A percentile compares a stretch with the other conserved stretches of the same genome.
These are phyloP conservation scores for Penicillium verrucosum DNA, from an alignment of 2,329 filamentous ascomycete genomes.

Conservation along the genomic window DNA sequence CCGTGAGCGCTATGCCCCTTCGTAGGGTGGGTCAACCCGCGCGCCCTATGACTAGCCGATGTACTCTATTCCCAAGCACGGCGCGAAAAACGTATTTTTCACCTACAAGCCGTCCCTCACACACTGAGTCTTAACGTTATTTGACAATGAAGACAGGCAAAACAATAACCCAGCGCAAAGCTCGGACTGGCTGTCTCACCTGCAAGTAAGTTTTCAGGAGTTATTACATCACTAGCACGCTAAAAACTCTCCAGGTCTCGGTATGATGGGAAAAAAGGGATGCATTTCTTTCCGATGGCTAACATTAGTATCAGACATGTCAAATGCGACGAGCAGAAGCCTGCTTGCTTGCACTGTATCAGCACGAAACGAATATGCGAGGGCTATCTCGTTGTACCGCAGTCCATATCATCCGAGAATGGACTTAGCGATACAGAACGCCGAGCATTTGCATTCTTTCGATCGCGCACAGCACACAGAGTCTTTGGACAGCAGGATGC, in stretches of 20 bases:
- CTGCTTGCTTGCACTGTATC: slow-evolving; percentile 1
- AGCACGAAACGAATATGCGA: slow-evolving; percentile 4
- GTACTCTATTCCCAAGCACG: background rate
- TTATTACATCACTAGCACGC: no score
- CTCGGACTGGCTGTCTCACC: no score
- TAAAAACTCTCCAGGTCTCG: no score
- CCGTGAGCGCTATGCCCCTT: no score
- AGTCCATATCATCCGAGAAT: background rate
- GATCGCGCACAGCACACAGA: background rate
- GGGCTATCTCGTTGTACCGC: background rate
- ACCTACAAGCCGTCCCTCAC: background rate
- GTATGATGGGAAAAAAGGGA: no score
- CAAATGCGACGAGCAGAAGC: slow-evolving; percentile 5
- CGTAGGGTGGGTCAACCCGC: background rate
- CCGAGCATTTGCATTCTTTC: slow-evolving; percentile 7
- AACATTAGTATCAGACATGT: background rate
- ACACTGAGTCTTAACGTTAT: background rate
- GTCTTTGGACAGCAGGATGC: slow-evolving; percentile 5
- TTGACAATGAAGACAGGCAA: background rate
- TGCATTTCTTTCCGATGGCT: no score
- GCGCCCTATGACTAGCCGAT: background rate
- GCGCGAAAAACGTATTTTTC: background rate
- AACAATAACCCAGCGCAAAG: no score
- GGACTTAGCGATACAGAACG: slow-evolving; percentile 2
- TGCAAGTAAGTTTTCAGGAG: no score